Conservation (phyloP, 2,329 filamentous ascomycete species). For the Dichotomopilus funicola region DNA sequence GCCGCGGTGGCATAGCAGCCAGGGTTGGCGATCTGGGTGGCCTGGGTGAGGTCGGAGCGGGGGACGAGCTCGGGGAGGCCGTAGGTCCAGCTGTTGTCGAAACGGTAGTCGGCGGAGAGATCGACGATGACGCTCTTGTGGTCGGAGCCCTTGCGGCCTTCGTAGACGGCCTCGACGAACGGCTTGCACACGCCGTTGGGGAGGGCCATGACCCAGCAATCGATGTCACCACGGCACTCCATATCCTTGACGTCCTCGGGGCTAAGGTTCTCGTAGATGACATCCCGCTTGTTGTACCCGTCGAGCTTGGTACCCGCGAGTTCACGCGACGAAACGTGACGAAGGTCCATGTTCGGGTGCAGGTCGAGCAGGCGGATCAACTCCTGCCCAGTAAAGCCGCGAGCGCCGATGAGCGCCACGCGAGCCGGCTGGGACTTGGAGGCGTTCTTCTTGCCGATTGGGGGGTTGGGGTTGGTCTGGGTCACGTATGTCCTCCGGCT, state of each 20-base stretch:
- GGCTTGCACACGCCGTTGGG: constrained; percentile 94
- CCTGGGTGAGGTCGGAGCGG: constrained; percentile 67
- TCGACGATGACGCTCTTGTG: constrained; percentile 77
- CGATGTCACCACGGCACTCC: constrained; percentile 76
- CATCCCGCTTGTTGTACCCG: constrained; percentile 84
- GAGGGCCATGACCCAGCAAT: constrained; percentile 96
- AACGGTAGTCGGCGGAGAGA: constrained; percentile 93
- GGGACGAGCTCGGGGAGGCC: constrained; percentile 80
- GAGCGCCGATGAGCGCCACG: constrained; percentile 81
- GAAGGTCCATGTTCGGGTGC: constrained; percentile 84
- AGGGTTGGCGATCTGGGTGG: constrained; percentile 82
- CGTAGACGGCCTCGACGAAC: constrained; percentile 81
- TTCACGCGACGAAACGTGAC: constrained; percentile 89
- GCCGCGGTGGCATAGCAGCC: constrained; percentile 94
- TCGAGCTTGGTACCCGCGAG: constrained; percentile 78
- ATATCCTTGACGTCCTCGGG: constrained; percentile 81
- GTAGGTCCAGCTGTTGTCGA: constrained; percentile 80
- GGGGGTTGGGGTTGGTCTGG: constrained; percentile 81
- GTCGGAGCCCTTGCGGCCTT: constrained; percentile 48
- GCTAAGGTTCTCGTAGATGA: constrained; percentile 85
- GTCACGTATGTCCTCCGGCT: constrained; percentile 48
- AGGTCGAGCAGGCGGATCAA: constrained; percentile 80
- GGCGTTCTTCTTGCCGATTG: constrained; percentile 79
- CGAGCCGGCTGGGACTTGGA: constrained; percentile 73
- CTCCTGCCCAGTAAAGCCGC: constrained; percentile 89